phyloP scores from a whole-genome alignment of 2,329 filamentous ascomycete species.

The Sporothrix humicola region DNA sequence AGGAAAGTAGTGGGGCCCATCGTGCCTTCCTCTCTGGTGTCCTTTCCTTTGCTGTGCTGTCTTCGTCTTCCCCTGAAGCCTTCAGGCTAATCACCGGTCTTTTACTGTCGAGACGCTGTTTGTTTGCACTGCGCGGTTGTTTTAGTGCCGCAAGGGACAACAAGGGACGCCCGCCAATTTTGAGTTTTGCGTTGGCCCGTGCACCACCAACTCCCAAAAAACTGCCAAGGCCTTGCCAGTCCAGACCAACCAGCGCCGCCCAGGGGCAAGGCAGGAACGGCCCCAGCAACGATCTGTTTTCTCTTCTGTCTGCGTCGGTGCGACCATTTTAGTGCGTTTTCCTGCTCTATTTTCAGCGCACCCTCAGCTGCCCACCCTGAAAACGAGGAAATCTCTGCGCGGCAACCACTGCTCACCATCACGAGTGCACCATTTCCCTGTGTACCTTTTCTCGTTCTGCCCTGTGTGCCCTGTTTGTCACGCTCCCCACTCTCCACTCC shows the following conservation, averaged over 20 bases:
- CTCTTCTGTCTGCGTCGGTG: no score
- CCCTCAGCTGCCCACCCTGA: conserved; percentile 1
- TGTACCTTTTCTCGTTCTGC: background rate
- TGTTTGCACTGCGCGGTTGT: conserved; percentile 25
- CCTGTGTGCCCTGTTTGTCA: conserved; percentile 14
- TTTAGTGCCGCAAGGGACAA: no score
- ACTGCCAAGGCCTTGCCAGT: conserved; percentile 6
- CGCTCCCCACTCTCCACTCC: conserved; percentile 1
- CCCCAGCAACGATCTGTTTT: conserved; percentile 20
- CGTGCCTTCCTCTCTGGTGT: background rate
- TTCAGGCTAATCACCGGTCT: conserved; percentile 25
- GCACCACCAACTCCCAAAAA: background rate
- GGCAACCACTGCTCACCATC: conserved; percentile 13
- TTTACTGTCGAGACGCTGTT: conserved; percentile 19
- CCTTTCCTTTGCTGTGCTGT: no score
- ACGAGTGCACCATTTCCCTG: no score
- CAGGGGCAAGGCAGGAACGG: conserved; percentile 23
- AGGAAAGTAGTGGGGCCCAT: background rate
- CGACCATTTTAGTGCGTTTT: background rate
- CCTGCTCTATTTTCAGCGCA: conserved; percentile 10
- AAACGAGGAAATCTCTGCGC: conserved; percentile 16
- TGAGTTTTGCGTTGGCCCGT: conserved; percentile 24
- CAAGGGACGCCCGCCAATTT: background rate
- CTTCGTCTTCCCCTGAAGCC: background rate
- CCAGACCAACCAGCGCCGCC: background rate